These are phyloP conservation scores for Chrysanthemum seticuspe DNA, from an alignment of 129 eudicot species.

Conservation along the genomic window DNA sequence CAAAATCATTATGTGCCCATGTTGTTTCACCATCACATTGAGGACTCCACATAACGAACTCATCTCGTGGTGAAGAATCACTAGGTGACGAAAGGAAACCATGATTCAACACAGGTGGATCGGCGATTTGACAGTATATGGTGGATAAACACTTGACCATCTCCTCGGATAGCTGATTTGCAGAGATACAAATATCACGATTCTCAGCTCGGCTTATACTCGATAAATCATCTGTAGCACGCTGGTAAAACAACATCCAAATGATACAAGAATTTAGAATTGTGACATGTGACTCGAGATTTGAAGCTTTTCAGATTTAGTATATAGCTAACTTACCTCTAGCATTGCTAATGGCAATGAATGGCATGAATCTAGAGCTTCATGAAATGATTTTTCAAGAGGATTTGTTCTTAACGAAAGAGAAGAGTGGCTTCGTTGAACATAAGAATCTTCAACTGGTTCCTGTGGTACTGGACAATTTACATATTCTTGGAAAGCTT, in stretches of 20 bases:
- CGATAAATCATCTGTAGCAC: slow-evolving; percentile 39
- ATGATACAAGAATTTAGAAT: slow-evolving; percentile 5
- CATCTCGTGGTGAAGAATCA: slow-evolving; percentile 44
- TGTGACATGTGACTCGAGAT: background rate
- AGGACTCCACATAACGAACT: slow-evolving; percentile 46
- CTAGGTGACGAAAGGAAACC: slow-evolving; percentile 36
- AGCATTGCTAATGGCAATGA: slow-evolving; percentile 78
- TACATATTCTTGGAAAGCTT: slow-evolving; percentile 36
- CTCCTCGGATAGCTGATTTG: slow-evolving; percentile 81
- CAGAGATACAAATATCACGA: slow-evolving; percentile 44
- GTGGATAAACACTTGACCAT: slow-evolving; percentile 73
- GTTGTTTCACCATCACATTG: slow-evolving; percentile 33
- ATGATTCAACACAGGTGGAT: slow-evolving; percentile 46
- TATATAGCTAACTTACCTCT: slow-evolving; percentile 46
- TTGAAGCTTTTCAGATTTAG: slow-evolving; percentile 1
- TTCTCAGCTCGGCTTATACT: slow-evolving; percentile 46
- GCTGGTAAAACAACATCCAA: slow-evolving; percentile 32
- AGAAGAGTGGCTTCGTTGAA: slow-evolving; percentile 75
- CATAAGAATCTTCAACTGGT: slow-evolving; percentile 38
- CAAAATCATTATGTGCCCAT: slow-evolving; percentile 29
- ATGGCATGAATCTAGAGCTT: slow-evolving; percentile 59
- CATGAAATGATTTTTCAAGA: slow-evolving; percentile 36
- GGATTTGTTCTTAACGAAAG: slow-evolving; percentile 52
- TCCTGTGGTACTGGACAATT: slow-evolving; percentile 27
- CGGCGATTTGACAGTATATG: slow-evolving; percentile 64